Evolutionary conservation across 805 yeast species (phyloP), one percentile per base, ranked within the genome.

Genomic region (Crinitomyces ghanaensis): DNA sequence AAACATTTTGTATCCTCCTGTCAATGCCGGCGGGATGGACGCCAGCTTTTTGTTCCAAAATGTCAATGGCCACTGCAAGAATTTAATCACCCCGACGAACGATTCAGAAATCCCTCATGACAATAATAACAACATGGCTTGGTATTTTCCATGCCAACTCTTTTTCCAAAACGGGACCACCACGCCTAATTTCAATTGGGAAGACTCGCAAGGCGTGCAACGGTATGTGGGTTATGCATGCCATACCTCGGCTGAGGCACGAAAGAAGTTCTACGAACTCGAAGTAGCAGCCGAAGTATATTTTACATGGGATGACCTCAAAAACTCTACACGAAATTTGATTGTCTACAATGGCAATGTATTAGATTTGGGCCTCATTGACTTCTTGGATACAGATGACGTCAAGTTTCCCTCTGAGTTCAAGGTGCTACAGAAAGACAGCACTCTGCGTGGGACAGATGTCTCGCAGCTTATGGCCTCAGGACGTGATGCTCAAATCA

Each of bases 101-200:
- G 69, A 76, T 49, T 70, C 81, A 45, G 47, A 77, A 0, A 86
- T 86, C 38, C 96, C 96, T 1, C 57, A 62, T 40, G 64, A 70
- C 36, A 65, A 60, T 26, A 68, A 70, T 16, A 33, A 33, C 13
- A 65, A 70, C 19, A 54, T 88, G 45, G 96, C 93, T 12, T 86
- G 95, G 95, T 91, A 91, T 59, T 84, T 86, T 77, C 97, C 98
- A 3, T 91, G 98, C 63, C 74, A 77, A 45, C 40, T 80, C 20
- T 62, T 71, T 34, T 57, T 62, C 26, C 78, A 72, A 45, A 82
- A 83, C 52, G 94, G 94, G 4, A 66, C 91, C 1, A 56, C 80
- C 2, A 36, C 57, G 19, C 80, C 82, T 25, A 80, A 81, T 52
- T 67, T 67, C 41, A 70, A 85, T 1, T 46, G 43, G 13, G 54